Conservation (phyloP, 179 eudicot species). For the Drosera spatulata region DNA sequence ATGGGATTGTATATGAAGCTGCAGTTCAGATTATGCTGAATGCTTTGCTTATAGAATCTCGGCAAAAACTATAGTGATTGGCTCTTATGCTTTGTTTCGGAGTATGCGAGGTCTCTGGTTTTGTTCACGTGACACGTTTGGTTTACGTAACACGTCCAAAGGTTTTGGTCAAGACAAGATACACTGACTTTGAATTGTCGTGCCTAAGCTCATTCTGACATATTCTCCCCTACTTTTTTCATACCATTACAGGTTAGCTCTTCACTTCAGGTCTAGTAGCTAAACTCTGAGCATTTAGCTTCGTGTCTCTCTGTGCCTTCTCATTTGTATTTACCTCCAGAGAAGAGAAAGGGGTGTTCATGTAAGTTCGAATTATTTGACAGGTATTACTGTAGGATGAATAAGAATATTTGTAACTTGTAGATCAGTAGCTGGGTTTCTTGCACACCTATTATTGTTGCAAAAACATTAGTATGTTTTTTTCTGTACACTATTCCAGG, state of each 20-base stretch:
- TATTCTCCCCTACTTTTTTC: conserved; percentile 11
- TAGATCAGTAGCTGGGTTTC: conserved; percentile 4
- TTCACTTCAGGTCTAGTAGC: neutral
- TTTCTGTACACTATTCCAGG: neutral
- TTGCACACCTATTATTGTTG: conserved; percentile 1
- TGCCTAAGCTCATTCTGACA: conserved; percentile 9
- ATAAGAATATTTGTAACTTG: conserved; percentile 7
- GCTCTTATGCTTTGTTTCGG: neutral
- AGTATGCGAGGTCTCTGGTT: neutral
- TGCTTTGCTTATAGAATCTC: conserved; percentile 84
- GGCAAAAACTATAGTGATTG: conserved; percentile 48
- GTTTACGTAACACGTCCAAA: conserved; percentile 2
- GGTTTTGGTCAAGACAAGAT: conserved; percentile 1
- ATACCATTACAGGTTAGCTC: neutral
- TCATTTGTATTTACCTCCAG: neutral
- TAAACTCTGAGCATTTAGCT: neutral
- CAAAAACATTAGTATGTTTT: neutral
- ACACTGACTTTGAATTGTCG: conserved; percentile 3
- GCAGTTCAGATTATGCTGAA: conserved; percentile 76
- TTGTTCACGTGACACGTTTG: neutral
- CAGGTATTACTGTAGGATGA: conserved; percentile 3
- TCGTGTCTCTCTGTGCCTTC: neutral
- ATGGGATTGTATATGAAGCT: conserved; percentile 58
- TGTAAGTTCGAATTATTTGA: conserved; percentile 2
- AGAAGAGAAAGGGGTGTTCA: neutral